Base-by-base conservation (phyloP, 2,329 filamentous ascomycete species). In the Rhynchosporium graminicola region DNA sequence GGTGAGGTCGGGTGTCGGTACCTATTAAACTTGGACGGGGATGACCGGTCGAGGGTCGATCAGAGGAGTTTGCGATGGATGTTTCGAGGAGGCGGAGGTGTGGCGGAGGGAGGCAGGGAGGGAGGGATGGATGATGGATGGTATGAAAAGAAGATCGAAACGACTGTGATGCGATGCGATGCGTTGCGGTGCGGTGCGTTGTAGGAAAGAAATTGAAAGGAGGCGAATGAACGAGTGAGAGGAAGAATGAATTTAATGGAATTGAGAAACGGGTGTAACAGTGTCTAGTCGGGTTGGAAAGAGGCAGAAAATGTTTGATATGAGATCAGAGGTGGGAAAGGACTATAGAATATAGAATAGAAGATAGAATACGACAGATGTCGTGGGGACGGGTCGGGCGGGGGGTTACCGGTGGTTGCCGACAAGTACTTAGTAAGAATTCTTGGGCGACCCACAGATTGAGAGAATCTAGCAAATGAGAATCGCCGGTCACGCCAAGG, bases 341-440 rank as follows among this genome's bases (percentile, higher is more conserved):
- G 31, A 51, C 3, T 20, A 38, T 4, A n/a, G 8, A 33, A 20
- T 33, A 52, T 38, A 38, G 42, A 52, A 52, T 40, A n/a, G 8
- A 33, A 20, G n/a, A 52, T 38, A 38, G 42, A 52, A 52, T 40
- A 52, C 50, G 20, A 52, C 20, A 40, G 50, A 38, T 38, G 50
- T 15, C 50, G 50, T 52, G 50, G 36, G 20, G 15, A 12, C 20
- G 5, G 15, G 42, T 7, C 7, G 13, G 42, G 12, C 7, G 13
- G 42, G 12, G 20, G 20, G 20, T 20, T 20, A 20, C 20, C 42
- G 20, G 13, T 6, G 13, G 13, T 15, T 13, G 12, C 4, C 40
- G n/a, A 43, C 10, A 43, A 3, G 40, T 43, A 13, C 20, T 20
- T 20, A 20, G 20, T 20, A 1, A 43, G 42, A 43, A 4, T 5